Base-by-base conservation (phyloP, 1,284 basidiomycete species). In the Mycena sp. region DNA sequence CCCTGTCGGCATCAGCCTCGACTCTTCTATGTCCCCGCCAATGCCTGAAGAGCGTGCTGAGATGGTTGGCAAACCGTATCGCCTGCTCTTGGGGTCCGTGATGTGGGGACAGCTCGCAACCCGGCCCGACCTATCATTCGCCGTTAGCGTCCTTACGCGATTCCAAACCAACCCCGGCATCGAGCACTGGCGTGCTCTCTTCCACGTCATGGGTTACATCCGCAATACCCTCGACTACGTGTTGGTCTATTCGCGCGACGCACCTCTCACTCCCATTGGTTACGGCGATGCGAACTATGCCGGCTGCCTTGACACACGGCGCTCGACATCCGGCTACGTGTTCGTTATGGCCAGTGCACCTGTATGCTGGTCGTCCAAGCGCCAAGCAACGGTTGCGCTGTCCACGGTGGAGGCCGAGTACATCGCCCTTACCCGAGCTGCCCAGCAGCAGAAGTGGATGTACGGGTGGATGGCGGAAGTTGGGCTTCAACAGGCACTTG, bases 81-180 rank as follows among this genome's bases (percentile, higher is more conserved):
- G 41, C 41, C 11, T 11, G 41, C 10, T 43, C 19, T 9, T 49
- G 12, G 71, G 70, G 1, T 63, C 56, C 4, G 40, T 75, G 2
- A 68, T 72, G 30, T 78, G 73, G 45, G 60, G 70, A 37, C 68
- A 67, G n/a, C 52, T 73, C 4, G 62, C 51, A 10, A 71, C 71
- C 1, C 64, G 73, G 1, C 76, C 76, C 0, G 75, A 80, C 43
- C 67, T 80, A 6, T 60, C 73, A 0, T 75, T 69, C 56, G 61
- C 70, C 17, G 72, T 71, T 3, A 67, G 70, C 49, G 53, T 68
- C 5, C 68, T 80, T 4, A 65, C 68, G 1, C 72, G 70, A 19
- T 72, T 64, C 63, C 68, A 61, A 29, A 45, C 41, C 38, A 72
- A 70, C 30, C 75, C 64, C 10, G 61, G 45, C 41, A 54, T 10